A percentile compares a stretch with the other conserved stretches of the same genome.
Evolutionary conservation across 441 rosid species (phyloP).

Genomic region (Adansonia gregorii): DNA sequence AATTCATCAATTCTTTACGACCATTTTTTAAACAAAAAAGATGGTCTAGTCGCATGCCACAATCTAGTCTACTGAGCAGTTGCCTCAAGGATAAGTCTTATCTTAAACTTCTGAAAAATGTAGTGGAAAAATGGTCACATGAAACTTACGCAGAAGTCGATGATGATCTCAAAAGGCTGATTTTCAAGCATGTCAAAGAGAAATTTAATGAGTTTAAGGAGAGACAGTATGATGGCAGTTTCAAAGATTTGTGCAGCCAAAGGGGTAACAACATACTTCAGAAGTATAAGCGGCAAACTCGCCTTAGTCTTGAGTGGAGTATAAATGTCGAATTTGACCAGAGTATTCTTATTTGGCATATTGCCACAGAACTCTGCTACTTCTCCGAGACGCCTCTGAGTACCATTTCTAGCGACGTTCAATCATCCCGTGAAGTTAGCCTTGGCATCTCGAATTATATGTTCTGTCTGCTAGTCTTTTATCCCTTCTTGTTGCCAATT

Average conservation of each 20-base stretch:
- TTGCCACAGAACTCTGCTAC: constrained; percentile 45
- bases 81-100: neutral
- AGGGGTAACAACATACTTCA: constrained; percentile 16
- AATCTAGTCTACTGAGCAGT: neutral
- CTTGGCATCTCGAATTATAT: constrained; percentile 35
- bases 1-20: neutral
- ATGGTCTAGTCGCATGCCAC: constrained; percentile 23
- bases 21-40: constrained; percentile 2
- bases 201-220: constrained; percentile 2
- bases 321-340: constrained; percentile 35
- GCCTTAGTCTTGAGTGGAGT: constrained; percentile 30
- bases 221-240: neutral
- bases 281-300: neutral
- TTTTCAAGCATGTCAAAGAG: constrained; percentile 21
- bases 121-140: neutral
- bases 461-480: constrained; percentile 38
- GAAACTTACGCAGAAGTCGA: neutral
- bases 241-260: constrained; percentile 13
- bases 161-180: neutral
- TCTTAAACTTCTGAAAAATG: neutral
- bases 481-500: constrained; percentile 40
- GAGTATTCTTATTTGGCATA: constrained; percentile 46
- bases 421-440: constrained; percentile 25
- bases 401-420: neutral
- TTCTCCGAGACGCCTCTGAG: neutral